Conservation (phyloP, 176 grass and related monocot species). For the Sorghum bicolor region DNA sequence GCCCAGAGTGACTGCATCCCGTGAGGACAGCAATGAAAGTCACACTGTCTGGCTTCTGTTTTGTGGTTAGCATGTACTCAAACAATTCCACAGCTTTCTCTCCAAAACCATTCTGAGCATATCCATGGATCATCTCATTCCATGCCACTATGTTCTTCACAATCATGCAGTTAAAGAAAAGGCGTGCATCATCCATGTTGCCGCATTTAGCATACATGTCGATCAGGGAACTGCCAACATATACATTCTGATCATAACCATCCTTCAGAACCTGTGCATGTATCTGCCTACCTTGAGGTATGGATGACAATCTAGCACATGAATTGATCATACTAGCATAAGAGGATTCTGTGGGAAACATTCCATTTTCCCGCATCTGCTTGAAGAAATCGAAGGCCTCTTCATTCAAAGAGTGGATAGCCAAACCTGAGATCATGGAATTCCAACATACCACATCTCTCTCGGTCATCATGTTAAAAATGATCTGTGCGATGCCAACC, state of each 20-base stretch:
- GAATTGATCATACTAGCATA: conserved; percentile 82
- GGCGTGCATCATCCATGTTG: conserved; percentile 54
- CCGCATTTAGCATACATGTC: conserved; percentile 93
- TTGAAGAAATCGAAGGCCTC: conserved; percentile 76
- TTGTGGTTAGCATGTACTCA: conserved; percentile 65
- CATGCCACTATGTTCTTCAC: conserved; percentile 87
- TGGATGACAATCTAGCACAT: conserved; percentile 56
- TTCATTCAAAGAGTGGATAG: conserved; percentile 63
- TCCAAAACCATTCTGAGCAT: conserved; percentile 71
- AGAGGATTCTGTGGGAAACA: conserved; percentile 67
- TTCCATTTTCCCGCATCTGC: conserved; percentile 56
- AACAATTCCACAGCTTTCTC: conserved; percentile 71
- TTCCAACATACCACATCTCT: conserved; percentile 89
- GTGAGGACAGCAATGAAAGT: conserved; percentile 76
- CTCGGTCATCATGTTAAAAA: conserved; percentile 64
- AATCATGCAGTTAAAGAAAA: conserved; percentile 63
- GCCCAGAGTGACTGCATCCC: conserved; percentile 72
- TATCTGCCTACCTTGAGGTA: conserved; percentile 80
- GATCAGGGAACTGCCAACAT: conserved; percentile 71
- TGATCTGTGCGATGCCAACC: conserved; percentile 43
- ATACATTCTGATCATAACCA: conserved; percentile 70
- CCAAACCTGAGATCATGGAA: conserved; percentile 75
- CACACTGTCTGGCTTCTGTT: conserved; percentile 69
- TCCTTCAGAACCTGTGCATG: conserved; percentile 68
- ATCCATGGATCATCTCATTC: conserved; percentile 98